Evolutionary conservation across 2,329 filamentous ascomycete genomes (phyloP), one percentile per base, ranked within the genome.

Genomic region (Diaporthe destruens): DNA sequence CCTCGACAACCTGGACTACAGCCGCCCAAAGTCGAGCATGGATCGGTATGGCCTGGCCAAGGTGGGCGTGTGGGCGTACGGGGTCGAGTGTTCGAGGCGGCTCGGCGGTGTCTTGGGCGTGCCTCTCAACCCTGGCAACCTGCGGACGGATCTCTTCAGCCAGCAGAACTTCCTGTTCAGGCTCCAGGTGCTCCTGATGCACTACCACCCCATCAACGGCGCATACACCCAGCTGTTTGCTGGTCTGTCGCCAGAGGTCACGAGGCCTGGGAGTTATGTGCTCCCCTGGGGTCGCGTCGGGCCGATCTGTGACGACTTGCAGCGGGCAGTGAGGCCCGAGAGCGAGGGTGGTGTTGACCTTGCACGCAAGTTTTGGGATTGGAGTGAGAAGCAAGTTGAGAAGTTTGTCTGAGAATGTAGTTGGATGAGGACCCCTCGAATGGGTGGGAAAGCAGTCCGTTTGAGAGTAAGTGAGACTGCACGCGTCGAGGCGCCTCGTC

Each of bases 361-460:
- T 39, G 80, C 77, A 5, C 75, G 79, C 65, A 78, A 79, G 55
- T 84, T 84, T 63, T 85, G 82, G 82, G 75, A 81, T 6, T 85
- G 84, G 84, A 80, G 78, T 2, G 79, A 84, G 69, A 78, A 80
- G 29, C 29, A 65, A 42, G 59, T 65, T 49, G 59, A 65, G 44
- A 23, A 18, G 9, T 65, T 36, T 29, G 6, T 65, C 16, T 65
- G 25, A 65, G 11, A 8, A 42, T 8, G 7, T 1, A 12, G 4
- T 9, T 3, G 23, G 4, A 16, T 3, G 23, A 11, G 11, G 20
- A 1, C n/a, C 11, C 3, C 2, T 6, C 16, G 29, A 2, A 9
- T 25, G 49, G 7, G 32, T 32, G 59, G 20, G 16, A 12, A 16
- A 16, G n/a, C 11, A n/a, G 7, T 6, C 23, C 2, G 44, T 14